Base-by-base conservation (phyloP, 2,329 filamentous ascomycete species). In the Rhynchosporium agropyri region DNA sequence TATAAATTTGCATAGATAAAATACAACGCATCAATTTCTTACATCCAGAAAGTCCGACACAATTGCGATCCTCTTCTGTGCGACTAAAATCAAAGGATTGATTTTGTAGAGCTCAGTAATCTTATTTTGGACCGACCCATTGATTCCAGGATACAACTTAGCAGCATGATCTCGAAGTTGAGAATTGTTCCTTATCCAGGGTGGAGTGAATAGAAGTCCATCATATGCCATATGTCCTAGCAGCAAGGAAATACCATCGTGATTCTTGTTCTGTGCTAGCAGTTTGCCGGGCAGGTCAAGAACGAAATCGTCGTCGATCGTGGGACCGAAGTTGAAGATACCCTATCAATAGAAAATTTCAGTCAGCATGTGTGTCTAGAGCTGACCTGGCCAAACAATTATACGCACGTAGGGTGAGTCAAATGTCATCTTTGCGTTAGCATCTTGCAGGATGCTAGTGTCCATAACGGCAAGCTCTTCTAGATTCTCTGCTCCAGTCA, bases 281-380 rank as follows among this genome's bases (percentile, higher is more conserved):
- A 81, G 72, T 51, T 77, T 73, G 1, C 78, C 78, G 0, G 82
- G 81, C 0, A 80, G 65, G 10, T 74, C 73, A 1, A 80, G 79
- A 0, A 78, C 77, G 67, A 82, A 82, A 13, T 73, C 73, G 0
- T 80, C 80, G 65, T 84, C 83, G 3, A 80, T 76, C 3, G 75
- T 74, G 1, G 81, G 82, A 0, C 68, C 76, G 55, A 75, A 78
- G 1, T 74, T 76, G 69, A 79, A 83, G 1, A 65, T 66, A 13
- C 81, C 81, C 5, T 36, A 36, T 36, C 33, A 20, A 20, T 1
- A 20, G 20, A 20, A 1, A 20, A 20, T 20, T 20, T 1, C 20
- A 20, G 1, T 20, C 20, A 20, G 20, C 20, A 20, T 20, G 1
- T 20, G 1, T 20, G 20, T 20, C 20, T 20, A 20, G 1, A 20